Conservation (phyloP, 495 filamentous ascomycete genomes). For the Aspergillus hancockii region DNA sequence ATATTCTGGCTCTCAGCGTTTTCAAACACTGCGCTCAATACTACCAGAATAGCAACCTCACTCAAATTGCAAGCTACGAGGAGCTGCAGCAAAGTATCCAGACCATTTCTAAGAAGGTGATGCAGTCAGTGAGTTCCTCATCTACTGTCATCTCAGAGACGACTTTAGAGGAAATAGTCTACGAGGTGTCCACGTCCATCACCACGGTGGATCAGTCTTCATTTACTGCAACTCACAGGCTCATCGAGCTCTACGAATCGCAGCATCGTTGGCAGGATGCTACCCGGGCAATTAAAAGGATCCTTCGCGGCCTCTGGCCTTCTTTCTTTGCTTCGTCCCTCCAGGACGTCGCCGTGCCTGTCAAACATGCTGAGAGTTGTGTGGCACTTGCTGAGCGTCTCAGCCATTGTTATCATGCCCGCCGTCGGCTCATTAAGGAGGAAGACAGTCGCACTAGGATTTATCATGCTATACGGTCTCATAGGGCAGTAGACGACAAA, state of each 20-base stretch:
- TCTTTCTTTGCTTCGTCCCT: constrained; percentile 35
- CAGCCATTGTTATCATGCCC: constrained; percentile 38
- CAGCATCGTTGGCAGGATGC: constrained; percentile 46
- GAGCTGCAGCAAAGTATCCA: constrained; percentile 36
- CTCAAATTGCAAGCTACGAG: constrained; percentile 30
- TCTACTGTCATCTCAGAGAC: constrained; percentile 33
- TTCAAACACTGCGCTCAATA: constrained; percentile 38
- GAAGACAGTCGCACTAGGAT: constrained; percentile 39
- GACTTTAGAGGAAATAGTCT: constrained; percentile 38
- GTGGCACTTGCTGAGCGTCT: constrained; percentile 35
- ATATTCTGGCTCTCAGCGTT: constrained; percentile 35
- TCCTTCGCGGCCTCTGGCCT: constrained; percentile 37
- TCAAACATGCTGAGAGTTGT: constrained; percentile 30
- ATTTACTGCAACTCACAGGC: constrained; percentile 30
- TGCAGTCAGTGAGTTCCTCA: constrained; percentile 26
- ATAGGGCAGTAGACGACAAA: constrained; percentile 37
- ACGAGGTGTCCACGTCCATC: constrained; percentile 26
- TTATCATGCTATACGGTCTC: constrained; percentile 33
- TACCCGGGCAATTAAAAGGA: constrained; percentile 37
- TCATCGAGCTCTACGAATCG: constrained; percentile 31
- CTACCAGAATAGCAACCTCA: constrained; percentile 28
- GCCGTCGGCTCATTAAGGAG: too few relatives aligned
- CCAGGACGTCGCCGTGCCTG: constrained; percentile 38
- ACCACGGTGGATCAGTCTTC: constrained; percentile 32
- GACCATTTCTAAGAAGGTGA: constrained; percentile 29